Evolutionary conservation across 2,329 filamentous ascomycete species (phyloP).

Genomic region (Fusarium annulatum): DNA sequence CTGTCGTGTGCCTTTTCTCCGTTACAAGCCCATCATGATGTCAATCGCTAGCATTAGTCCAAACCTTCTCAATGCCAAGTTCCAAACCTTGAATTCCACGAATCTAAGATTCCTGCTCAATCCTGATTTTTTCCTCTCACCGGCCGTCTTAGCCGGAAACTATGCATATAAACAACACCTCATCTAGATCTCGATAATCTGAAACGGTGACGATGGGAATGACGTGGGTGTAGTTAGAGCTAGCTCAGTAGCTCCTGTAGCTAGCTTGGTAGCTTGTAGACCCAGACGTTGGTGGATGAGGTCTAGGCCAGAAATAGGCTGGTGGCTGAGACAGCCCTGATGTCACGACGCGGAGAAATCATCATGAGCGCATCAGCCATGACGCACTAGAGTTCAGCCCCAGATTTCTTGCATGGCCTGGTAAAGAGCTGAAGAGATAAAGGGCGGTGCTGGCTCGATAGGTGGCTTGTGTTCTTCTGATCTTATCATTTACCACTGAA

Average conservation of each 20-base stretch:
- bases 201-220: slow-evolving; percentile 21
- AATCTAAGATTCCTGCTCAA: slow-evolving; percentile 4
- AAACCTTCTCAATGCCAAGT: not conserved
- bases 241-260: not conserved
- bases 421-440: not conserved
- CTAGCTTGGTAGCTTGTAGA: not conserved
- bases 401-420: not conserved
- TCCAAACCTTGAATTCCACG: not conserved
- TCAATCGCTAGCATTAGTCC: not conserved
- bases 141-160: not conserved
- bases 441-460: slow-evolving; percentile 6
- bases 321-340: slow-evolving; percentile 12
- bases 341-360: slow-evolving; percentile 18
- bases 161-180: not conserved
- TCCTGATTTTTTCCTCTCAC: slow-evolving; percentile 4
- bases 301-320: slow-evolving; percentile 12
- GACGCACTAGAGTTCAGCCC: slow-evolving; percentile 25
- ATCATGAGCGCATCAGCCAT: slow-evolving; percentile 28
- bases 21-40: slow-evolving; percentile 10
- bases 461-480: slow-evolving; percentile 6
- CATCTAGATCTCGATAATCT: slow-evolving; percentile 17
- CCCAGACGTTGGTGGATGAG: not conserved
- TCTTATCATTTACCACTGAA: not conserved
- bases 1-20: not conserved
- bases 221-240: slow-evolving; percentile 17